Evolutionary conservation across 257 asterid species (phyloP), one percentile per base, ranked within the genome.

Genomic region (Mentha longifolia): DNA sequence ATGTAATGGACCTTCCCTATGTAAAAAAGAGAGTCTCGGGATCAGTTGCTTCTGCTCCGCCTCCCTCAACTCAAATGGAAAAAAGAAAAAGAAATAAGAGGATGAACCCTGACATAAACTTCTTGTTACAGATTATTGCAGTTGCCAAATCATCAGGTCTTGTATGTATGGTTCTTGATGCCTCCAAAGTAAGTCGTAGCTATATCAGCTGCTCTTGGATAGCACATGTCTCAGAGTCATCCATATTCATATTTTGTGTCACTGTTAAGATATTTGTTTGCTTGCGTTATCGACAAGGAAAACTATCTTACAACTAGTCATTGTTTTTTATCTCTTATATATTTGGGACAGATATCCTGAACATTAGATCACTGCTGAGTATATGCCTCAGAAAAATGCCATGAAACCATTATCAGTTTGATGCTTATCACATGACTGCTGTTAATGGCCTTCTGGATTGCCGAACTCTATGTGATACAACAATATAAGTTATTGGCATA

Each of bases 61-160:
- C 37, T 22, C 9, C 35, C 16, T 17, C 37, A 55, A 55, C 61
- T 52, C 7, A 52, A 54, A 51, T 20, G 58, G n/a, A n/a, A n/a
- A n/a, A n/a, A 16, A 3, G 7, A 17, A 16, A 51, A 9, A 51
- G 7, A 8, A 16, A 16, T 17, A 19, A 8, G 4, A 54, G 28
- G 71, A 31, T 28, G 73, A 54, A 16, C 28, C 74, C 69, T 74
- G 75, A 78, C 49, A 7, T 54, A 35, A 74, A 65, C 62, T 76
- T 75, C 67, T 68, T 81, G 46, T 61, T 50, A 72, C 81, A 92
- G 99, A 98, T 95, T 61, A 95, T 95, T 72, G 99, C 98, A 41
- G 99, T 95, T 51, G 83, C 99, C 71, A 94, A 94, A 82, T 94
- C 97, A 54, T 90, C 99, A 7, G 99, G 91, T 85, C 89, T 94